Percentiles rank a stretch among this genome's conserved stretches.
These are phyloP conservation scores for Exserohilum turcica DNA, from an alignment of 2,329 filamentous ascomycete genomes.

Conservation along the genomic window DNA sequence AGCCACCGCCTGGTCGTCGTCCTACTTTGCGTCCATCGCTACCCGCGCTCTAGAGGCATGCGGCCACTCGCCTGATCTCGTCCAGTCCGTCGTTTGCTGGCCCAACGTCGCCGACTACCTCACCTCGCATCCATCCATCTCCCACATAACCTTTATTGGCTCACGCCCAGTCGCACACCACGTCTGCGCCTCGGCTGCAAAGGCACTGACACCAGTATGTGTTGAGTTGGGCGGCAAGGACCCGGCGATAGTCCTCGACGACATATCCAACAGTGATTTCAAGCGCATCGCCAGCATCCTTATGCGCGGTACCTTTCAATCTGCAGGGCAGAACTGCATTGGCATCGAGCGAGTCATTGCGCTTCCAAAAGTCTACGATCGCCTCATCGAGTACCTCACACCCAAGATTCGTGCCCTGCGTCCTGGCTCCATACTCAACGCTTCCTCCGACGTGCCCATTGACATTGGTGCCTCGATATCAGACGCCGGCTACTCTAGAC, in stretches of 20 bases:
- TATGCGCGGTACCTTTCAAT: conserved; percentile 92
- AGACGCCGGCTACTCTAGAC: conserved; percentile 70
- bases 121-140: conserved; percentile 81
- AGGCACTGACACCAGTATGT: conserved; percentile 81
- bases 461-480: conserved; percentile 94
- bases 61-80: conserved; percentile 78
- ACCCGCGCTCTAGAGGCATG: conserved; percentile 80
- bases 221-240: conserved; percentile 96
- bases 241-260: conserved; percentile 85
- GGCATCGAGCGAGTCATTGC: conserved; percentile 93
- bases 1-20: conserved; percentile 89
- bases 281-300: conserved; percentile 78
- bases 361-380: conserved; percentile 74
- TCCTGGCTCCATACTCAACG: conserved; percentile 70
- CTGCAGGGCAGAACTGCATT: conserved; percentile 95
- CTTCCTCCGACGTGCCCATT: conserved; percentile 52
- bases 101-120: conserved; percentile 79
- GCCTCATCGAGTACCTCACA: conserved; percentile 71
- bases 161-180: conserved; percentile 84
- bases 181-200: conserved; percentile 85
- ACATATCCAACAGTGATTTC: conserved; percentile 67
- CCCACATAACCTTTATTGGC: conserved; percentile 95
- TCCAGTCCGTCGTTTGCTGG: conserved; percentile 88
- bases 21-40: conserved; percentile 80
- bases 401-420: conserved; percentile 76